phyloP scores from a whole-genome alignment of 495 filamentous ascomycete species.

The Cercophora newfieldiana region DNA sequence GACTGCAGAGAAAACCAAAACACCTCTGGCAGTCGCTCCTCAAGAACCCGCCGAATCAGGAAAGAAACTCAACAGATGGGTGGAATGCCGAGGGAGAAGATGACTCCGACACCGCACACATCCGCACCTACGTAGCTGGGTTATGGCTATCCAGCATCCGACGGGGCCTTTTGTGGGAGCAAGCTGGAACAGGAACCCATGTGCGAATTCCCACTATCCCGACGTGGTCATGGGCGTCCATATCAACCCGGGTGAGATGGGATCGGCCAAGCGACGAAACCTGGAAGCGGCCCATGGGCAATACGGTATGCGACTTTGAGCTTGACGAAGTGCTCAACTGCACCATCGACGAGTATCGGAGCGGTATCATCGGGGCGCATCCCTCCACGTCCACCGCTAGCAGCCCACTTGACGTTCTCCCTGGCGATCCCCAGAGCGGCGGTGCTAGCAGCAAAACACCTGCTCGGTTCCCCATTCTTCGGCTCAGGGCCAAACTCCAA shows the following conservation, averaged over 20 bases:
- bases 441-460: background rate
- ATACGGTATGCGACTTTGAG: background rate
- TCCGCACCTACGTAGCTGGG: conserved; percentile 5
- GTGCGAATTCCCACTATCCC: conserved; percentile 12
- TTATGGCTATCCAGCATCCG: conserved; percentile 4
- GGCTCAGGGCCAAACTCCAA: conserved; percentile 16
- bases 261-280: background rate
- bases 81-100: background rate
- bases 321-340: background rate
- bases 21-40: background rate
- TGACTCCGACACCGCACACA: background rate
- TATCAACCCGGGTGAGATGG: conserved; percentile 12
- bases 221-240: conserved; percentile 21
- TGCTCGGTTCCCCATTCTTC: conserved; percentile 15
- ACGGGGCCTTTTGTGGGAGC: conserved; percentile 13
- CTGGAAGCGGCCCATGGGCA: background rate
- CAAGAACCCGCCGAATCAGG: background rate
- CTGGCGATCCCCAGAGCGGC: background rate
- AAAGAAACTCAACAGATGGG: background rate
- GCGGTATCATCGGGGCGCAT: too few relatives aligned
- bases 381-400: background rate
- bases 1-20: background rate
- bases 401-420: conserved; percentile 1
- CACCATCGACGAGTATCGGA: too few relatives aligned
- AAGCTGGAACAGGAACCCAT: background rate